Evolutionary conservation across 257 asterid species (phyloP).

Genomic region (Primulina huaijiensis): DNA sequence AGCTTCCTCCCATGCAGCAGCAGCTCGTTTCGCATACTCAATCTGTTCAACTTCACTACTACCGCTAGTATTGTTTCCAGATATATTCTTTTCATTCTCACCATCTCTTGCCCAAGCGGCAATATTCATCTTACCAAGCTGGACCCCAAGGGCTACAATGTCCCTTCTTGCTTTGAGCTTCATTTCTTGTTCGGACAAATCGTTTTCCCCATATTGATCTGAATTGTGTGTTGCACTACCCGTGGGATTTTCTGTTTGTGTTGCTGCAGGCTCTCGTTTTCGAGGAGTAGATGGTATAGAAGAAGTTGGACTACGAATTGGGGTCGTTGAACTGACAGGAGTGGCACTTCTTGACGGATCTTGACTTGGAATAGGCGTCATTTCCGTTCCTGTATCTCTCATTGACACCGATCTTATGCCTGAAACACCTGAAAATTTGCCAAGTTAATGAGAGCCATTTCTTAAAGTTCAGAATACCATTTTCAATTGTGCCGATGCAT

Average conservation of each 20-base stretch:
- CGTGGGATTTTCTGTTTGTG: constrained; percentile 42
- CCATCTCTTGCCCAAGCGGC: constrained; percentile 99
- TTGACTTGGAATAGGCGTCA: constrained; percentile 98
- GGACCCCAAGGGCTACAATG: constrained; percentile 89
- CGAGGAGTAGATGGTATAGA: constrained; percentile 92
- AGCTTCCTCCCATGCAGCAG: constrained; percentile 90
- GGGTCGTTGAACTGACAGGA: constrained; percentile 79
- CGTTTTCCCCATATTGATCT: constrained; percentile 42
- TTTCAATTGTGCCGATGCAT: background rate
- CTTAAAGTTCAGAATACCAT: background rate
- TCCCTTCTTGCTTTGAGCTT: constrained; percentile 82
- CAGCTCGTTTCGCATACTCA: constrained; percentile 80
- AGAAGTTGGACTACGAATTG: constrained; percentile 83
- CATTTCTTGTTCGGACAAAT: constrained; percentile 71
- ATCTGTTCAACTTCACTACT: constrained; percentile 52
- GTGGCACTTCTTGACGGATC: constrained; percentile 95
- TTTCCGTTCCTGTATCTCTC: constrained; percentile 99
- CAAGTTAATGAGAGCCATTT: background rate
- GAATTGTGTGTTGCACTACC: constrained; percentile 28
- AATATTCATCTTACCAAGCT: constrained; percentile 91
- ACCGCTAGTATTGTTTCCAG: constrained; percentile 32
- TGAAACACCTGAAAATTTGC: constrained; percentile 36
- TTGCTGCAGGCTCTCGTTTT: constrained; percentile 66
- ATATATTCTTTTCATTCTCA: constrained; percentile 46
- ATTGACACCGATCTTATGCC: constrained; percentile 86